phyloP scores from a whole-genome alignment of 2,329 filamentous ascomycete genomes.

The Rhynchosporium graminicola region DNA sequence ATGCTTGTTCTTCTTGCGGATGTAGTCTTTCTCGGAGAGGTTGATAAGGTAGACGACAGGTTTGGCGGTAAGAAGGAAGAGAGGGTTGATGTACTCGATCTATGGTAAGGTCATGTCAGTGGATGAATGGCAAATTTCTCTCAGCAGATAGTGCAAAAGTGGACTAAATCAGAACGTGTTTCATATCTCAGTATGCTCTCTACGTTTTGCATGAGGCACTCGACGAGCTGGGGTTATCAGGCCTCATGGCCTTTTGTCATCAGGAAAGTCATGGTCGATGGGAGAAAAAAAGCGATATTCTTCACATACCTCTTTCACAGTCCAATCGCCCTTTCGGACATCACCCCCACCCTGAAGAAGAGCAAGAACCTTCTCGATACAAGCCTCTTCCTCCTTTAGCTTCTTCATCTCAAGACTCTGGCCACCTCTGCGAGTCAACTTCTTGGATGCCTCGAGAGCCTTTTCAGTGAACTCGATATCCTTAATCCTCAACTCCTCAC shows the following conservation, averaged over 20 bases:
- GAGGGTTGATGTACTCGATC: conserved; percentile 97
- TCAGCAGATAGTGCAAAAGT: conserved; percentile 27
- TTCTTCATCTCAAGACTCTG: conserved; percentile 98
- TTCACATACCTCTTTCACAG: conserved; percentile 85
- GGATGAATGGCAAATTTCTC: conserved; percentile 29
- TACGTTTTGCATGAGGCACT: conserved; percentile 77
- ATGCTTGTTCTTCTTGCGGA: conserved; percentile 99
- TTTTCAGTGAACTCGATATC: conserved; percentile 99
- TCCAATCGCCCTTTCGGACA: conserved; percentile 87
- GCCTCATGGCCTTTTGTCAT: conserved; percentile 97
- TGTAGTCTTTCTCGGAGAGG: conserved; percentile 93
- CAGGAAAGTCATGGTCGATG: conserved; percentile 56
- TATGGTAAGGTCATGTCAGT: conserved; percentile 44
- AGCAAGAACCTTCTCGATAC: conserved; percentile 84
- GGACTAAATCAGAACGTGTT: conserved; percentile 40
- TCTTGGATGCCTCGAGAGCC: conserved; percentile 85
- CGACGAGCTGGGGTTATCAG: conserved; percentile 99
- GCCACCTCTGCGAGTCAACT: conserved; percentile 92
- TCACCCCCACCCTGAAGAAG: conserved; percentile 88
- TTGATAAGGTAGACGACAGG: conserved; percentile 97
- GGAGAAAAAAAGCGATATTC: conserved; percentile 33
- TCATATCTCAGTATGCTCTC: conserved; percentile 85
- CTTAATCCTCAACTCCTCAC: conserved; percentile 93
- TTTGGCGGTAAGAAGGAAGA: conserved; percentile 93
- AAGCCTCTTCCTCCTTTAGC: conserved; percentile 89